phyloP scores from a whole-genome alignment of 2,329 filamentous ascomycete species.

The Alternaria tenuissima region DNA sequence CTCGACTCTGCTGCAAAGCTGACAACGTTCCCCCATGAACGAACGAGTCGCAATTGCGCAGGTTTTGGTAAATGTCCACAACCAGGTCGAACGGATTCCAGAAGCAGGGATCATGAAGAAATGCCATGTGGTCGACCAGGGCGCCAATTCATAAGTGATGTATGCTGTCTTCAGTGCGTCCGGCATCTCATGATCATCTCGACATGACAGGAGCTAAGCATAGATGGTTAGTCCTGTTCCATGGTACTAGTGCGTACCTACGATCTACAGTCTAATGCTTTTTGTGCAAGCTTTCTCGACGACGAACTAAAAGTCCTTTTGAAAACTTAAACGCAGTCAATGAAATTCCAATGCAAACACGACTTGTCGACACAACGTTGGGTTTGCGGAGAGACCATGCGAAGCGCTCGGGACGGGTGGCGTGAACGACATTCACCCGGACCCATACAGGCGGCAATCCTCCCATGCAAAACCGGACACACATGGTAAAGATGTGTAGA shows the following conservation, averaged over 20 bases:
- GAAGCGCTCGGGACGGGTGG: background rate
- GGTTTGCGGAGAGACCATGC: background rate
- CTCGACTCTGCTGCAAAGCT: slow-evolving; percentile 14
- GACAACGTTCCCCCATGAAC: slow-evolving; percentile 10
- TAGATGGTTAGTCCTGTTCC: background rate
- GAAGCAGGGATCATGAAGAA: background rate
- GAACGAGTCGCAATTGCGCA: slow-evolving; percentile 11
- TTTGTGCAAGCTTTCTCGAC: background rate
- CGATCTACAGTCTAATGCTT: background rate
- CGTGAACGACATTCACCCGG: slow-evolving; percentile 35
- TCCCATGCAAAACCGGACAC: background rate
- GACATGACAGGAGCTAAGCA: background rate
- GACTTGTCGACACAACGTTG: background rate
- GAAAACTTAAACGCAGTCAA: background rate
- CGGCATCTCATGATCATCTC: background rate
- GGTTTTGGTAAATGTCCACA: slow-evolving; percentile 1
- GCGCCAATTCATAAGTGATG: background rate
- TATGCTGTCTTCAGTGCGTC: background rate
- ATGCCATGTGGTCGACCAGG: background rate
- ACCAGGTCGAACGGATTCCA: slow-evolving; percentile 5
- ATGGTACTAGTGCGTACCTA: background rate
- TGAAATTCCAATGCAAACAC: background rate
- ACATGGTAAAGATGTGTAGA: slow-evolving; percentile 2
- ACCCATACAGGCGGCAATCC: slow-evolving; percentile 9
- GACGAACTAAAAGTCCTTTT: background rate